Conservation (phyloP, 1,139 yeast genomes). For the Kodamaea anthophila region DNA sequence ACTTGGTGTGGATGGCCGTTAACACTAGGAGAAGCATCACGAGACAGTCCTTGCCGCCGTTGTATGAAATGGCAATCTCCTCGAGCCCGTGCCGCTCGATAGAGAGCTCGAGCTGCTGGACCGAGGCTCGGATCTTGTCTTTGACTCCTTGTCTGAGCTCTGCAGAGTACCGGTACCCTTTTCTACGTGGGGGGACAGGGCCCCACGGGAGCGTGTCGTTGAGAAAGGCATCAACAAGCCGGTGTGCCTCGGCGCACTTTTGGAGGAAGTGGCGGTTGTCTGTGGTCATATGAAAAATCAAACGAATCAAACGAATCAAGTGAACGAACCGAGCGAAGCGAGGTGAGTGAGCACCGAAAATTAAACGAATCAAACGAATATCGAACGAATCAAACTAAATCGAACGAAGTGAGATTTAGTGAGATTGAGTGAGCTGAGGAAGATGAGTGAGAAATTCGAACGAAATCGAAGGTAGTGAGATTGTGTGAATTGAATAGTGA, state of each 20-base stretch:
- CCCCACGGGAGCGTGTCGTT: constrained; percentile 28
- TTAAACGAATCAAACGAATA: no score
- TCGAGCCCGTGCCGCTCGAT: constrained; percentile 35
- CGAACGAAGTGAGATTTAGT: no score
- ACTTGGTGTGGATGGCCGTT: constrained; percentile 46
- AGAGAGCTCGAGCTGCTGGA: constrained; percentile 25
- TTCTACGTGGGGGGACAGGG: constrained; percentile 14
- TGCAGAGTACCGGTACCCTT: constrained; percentile 18
- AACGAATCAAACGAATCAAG: no score
- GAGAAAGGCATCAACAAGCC: constrained; percentile 27
- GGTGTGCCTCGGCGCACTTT: constrained; percentile 30
- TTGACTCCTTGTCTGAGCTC: constrained; percentile 25
- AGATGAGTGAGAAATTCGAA: no score
- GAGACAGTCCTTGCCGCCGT: constrained; percentile 88
- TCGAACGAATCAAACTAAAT: no score
- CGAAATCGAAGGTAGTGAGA: no score
- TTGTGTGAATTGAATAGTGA: no score
- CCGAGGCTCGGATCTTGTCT: constrained; percentile 23
- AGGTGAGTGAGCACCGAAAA: no score
- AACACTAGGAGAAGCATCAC: constrained; percentile 69
- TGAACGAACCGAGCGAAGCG: no score
- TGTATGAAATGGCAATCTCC: constrained; percentile 70
- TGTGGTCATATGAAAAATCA: constrained; percentile 1
- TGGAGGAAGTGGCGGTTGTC: constrained; percentile 13
- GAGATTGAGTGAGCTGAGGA: no score